Evolutionary conservation across 352 stramenopile species (phyloP), one percentile per base, ranked within the genome.

Genomic region (Phytopythium montanum): DNA sequence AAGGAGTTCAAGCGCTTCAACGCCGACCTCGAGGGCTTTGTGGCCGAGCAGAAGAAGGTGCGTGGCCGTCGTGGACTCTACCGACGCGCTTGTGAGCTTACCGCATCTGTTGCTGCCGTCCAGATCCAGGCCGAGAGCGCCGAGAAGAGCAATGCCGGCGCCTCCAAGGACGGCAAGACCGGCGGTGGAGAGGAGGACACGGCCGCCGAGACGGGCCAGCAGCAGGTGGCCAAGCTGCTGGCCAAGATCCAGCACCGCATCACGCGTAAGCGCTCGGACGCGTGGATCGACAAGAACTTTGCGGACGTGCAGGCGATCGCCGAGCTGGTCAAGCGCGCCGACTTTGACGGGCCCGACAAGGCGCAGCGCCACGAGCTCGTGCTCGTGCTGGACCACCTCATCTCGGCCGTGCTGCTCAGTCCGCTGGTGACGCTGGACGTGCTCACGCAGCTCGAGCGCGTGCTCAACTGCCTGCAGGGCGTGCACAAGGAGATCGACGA

Each of bases 281-380:
- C 71, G 57, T 90, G 80, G 80, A 83, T 88, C 62, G 62, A 65
- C 51, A 85, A 85, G 63, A 88, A 77, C 65, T 77, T 87, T 41
- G 46, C 54, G 29, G 78, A 87, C 50, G 76, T 87, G 50, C 52
- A 66, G 31, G 71, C 59, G 2, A 62, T 90, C 38, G 71, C 72
- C 7, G 53, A 59, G 7, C 53, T 80, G 19, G 69, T 88, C 51
- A 63, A 59, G 53, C 57, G 65, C 65, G 65, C 64, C 16, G 49
- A 39, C 14, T 71, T 71, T 33, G 57, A 46, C 51, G 61, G 57
- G 3, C 70, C 68, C 0, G 68, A 81, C 28, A 83, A 79, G 59
- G 44, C 56, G 3, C 64, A 87, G 61, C 67, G 78, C 5, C 82
- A 84, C 9, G 76, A 88, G 31, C 53, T 88, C 44, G 76, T 86